These are phyloP conservation scores for Pyrenula aspistea DNA, from an alignment of 495 filamentous ascomycete species.

Conservation along the genomic window DNA sequence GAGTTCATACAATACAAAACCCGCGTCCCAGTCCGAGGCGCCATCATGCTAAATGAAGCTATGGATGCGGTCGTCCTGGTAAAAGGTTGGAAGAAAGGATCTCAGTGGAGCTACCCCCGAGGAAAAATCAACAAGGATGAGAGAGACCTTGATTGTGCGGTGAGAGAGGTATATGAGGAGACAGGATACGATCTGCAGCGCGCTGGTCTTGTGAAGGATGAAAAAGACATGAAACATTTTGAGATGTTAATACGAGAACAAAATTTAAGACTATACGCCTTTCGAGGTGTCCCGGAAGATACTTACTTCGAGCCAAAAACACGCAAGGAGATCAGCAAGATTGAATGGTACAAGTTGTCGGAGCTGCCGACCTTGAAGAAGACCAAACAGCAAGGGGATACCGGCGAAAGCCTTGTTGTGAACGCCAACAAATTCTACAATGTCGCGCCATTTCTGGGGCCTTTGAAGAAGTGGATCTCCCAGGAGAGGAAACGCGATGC, in stretches of 20 bases:
- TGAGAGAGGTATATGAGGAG: conserved; percentile 91
- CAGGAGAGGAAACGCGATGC: conserved; percentile 62
- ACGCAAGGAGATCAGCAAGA: conserved; percentile 92
- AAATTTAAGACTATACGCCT: conserved; percentile 82
- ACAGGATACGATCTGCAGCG: conserved; percentile 74
- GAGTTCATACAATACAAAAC: conserved; percentile 90
- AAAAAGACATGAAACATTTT: conserved; percentile 62
- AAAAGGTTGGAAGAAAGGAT: conserved; percentile 93
- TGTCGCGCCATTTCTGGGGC: conserved; percentile 85
- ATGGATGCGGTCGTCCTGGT: conserved; percentile 91
- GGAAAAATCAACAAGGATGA: conserved; percentile 98
- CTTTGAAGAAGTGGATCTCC: conserved; percentile 80
- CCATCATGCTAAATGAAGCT: conserved; percentile 76
- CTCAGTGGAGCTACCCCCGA: conserved; percentile 91
- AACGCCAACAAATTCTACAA: conserved; percentile 90
- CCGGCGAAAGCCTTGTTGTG: conserved; percentile 34
- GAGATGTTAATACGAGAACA: conserved; percentile 85
- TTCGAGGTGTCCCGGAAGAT: conserved; percentile 74
- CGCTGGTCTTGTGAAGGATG: conserved; percentile 57
- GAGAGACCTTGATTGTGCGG: conserved; percentile 79
- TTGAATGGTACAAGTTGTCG: conserved; percentile 81
- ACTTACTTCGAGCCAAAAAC: conserved; percentile 80
- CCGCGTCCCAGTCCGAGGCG: conserved; percentile 83
- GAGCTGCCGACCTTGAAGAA: conserved; percentile 77
- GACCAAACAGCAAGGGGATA: conserved; percentile 41